These are phyloP conservation scores for Curvularia lunata DNA, from an alignment of 2,329 filamentous ascomycete genomes.

Conservation along the genomic window DNA sequence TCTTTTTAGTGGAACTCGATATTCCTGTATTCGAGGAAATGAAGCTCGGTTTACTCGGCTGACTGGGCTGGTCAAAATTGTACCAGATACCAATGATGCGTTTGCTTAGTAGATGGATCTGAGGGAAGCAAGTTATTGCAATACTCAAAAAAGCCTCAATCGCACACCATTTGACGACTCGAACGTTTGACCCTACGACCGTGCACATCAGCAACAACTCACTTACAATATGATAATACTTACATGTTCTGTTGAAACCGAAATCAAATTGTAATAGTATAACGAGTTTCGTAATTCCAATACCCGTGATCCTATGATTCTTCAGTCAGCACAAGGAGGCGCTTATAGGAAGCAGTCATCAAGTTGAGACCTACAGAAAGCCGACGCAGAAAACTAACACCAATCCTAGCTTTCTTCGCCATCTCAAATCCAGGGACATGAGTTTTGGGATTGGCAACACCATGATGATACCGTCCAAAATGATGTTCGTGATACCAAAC, in stretches of 20 bases:
- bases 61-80: background rate
- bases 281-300: background rate
- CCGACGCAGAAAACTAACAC: background rate
- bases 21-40: background rate
- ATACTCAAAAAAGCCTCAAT: conserved; percentile 1
- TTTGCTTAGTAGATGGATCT: background rate
- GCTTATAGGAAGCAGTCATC: background rate
- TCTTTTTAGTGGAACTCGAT: background rate
- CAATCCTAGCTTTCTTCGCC: background rate
- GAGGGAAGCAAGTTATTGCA: conserved; percentile 1
- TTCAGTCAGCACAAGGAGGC: background rate
- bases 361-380: background rate
- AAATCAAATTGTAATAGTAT: background rate
- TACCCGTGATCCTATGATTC: background rate
- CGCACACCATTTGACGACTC: background rate
- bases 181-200: background rate
- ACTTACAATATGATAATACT: background rate
- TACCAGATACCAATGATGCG: background rate
- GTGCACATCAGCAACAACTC: too few relatives aligned
- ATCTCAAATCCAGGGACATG: background rate
- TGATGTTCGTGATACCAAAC: conserved; percentile 1
- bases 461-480: background rate
- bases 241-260: background rate
- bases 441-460: background rate
- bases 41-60: background rate